phyloP scores from a whole-genome alignment of 78 protist species.

The Dictyostelium brefeldianum region DNA sequence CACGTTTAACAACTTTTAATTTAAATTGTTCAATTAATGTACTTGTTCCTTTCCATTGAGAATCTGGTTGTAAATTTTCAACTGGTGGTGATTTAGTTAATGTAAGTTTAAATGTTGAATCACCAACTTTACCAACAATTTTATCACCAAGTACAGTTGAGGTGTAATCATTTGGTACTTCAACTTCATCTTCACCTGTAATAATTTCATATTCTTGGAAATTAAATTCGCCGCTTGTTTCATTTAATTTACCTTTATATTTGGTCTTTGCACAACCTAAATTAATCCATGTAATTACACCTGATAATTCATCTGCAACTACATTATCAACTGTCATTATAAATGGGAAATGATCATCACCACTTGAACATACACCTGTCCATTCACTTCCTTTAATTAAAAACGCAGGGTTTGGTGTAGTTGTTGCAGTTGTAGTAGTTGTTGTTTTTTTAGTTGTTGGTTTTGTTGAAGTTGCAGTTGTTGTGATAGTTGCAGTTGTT shows the following conservation, averaged over 20 bases:
- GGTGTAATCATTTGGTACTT: slow-evolving; percentile 30
- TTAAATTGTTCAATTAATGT: slow-evolving; percentile 35
- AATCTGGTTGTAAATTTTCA: not conserved
- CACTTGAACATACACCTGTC: slow-evolving; percentile 52
- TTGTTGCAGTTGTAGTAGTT: not conserved
- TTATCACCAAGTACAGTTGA: slow-evolving; percentile 4
- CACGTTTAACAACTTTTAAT: slow-evolving; percentile 4
- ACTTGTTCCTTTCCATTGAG: slow-evolving; percentile 43
- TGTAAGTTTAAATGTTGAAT: slow-evolving; percentile 23
- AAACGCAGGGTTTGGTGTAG: not conserved
- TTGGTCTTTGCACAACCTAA: slow-evolving; percentile 38
- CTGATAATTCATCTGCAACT: not conserved
- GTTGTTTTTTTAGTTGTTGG: not conserved
- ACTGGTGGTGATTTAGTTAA: slow-evolving; percentile 74
- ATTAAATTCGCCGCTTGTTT: not conserved
- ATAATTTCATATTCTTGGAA: slow-evolving; percentile 68
- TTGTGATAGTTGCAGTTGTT: not conserved
- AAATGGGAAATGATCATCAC: slow-evolving; percentile 39
- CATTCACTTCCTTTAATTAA: slow-evolving; percentile 57
- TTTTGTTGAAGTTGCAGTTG: not conserved
- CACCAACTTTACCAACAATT: slow-evolving; percentile 27
- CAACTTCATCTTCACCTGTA: slow-evolving; percentile 56
- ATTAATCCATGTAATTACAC: slow-evolving; percentile 36
- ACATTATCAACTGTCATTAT: slow-evolving; percentile 31
- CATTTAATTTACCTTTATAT: slow-evolving; percentile 30